Evolutionary conservation across 441 rosid species (phyloP).

Genomic region (Corymbia citriodora): DNA sequence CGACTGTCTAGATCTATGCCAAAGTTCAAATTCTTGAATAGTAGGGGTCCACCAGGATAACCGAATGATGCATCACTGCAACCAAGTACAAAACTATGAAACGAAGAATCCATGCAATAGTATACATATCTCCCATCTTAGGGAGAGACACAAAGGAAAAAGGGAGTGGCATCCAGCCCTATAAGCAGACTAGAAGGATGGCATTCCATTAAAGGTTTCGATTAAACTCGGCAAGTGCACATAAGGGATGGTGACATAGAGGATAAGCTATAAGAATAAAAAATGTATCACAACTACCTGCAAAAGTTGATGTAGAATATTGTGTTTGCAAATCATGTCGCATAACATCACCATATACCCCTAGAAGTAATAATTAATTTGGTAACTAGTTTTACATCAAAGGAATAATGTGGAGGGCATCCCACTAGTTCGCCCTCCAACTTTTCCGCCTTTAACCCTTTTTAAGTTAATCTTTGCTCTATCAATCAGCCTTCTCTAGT

Average conservation of each 20-base stretch:
- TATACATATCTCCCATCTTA: background rate
- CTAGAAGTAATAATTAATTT: background rate
- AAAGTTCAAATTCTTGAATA: conserved; percentile 91
- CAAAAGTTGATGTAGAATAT: background rate
- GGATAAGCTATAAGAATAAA: background rate
- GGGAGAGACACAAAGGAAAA: background rate
- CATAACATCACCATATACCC: background rate
- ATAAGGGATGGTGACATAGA: background rate
- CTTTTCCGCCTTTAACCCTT: background rate
- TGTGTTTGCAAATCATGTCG: background rate
- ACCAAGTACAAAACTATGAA: conserved; percentile 16
- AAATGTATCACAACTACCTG: background rate
- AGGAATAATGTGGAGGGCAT: background rate
- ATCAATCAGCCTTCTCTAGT: background rate
- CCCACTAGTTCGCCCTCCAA: background rate
- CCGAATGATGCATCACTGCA: conserved; percentile 98
- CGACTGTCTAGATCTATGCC: conserved; percentile 99
- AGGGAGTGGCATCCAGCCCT: background rate
- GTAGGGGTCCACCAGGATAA: conserved; percentile 83
- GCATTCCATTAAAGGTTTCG: background rate
- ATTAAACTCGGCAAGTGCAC: background rate
- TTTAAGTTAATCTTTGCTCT: background rate
- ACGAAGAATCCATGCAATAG: conserved; percentile 1
- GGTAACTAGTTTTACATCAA: background rate
- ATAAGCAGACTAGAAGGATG: background rate